phyloP scores from a whole-genome alignment of 2,329 filamentous ascomycete species.

The Huntiella omanensis region DNA sequence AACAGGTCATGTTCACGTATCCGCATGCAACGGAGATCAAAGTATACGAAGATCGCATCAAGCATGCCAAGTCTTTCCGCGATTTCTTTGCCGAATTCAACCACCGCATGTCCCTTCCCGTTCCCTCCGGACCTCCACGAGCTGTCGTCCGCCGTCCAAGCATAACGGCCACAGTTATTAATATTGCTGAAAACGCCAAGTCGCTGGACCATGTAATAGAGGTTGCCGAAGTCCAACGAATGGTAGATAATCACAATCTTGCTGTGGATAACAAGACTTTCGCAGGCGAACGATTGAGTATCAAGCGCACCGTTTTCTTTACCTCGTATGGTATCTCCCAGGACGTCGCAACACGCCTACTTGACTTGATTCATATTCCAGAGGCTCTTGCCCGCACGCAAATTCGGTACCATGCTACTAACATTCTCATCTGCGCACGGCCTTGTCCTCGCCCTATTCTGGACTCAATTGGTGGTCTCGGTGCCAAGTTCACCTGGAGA shows the following conservation, averaged over 20 bases:
- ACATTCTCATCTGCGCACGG: constrained; percentile 72
- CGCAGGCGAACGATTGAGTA: constrained; percentile 32
- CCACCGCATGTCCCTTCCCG: constrained; percentile 19
- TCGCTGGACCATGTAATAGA: constrained; percentile 62
- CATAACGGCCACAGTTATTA: constrained; percentile 63
- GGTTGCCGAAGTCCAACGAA: constrained; percentile 66
- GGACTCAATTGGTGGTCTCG: constrained; percentile 71
- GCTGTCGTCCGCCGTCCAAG: constrained; percentile 22
- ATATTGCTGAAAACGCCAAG: constrained; percentile 59
- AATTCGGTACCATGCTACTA: constrained; percentile 68
- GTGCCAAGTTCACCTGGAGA: constrained; percentile 67
- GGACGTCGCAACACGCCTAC: constrained; percentile 52
- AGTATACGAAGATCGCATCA: constrained; percentile 48
- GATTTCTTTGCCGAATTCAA: constrained; percentile 73
- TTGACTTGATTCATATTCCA: constrained; percentile 49
- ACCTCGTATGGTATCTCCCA: constrained; percentile 73
- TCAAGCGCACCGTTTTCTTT: constrained; percentile 79
- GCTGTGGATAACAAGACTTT: constrained; percentile 23
- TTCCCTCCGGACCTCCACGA: constrained; percentile 31
- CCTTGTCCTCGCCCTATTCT: constrained; percentile 54
- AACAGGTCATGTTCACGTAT: constrained; percentile 72
- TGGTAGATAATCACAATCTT: constrained; percentile 75
- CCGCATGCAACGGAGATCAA: constrained; percentile 63
- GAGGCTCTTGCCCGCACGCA: constrained; percentile 45
- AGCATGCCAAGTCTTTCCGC: constrained; percentile 62